phyloP scores from a whole-genome alignment of 257 asterid genomes.

The Handroanthus guayacan region DNA sequence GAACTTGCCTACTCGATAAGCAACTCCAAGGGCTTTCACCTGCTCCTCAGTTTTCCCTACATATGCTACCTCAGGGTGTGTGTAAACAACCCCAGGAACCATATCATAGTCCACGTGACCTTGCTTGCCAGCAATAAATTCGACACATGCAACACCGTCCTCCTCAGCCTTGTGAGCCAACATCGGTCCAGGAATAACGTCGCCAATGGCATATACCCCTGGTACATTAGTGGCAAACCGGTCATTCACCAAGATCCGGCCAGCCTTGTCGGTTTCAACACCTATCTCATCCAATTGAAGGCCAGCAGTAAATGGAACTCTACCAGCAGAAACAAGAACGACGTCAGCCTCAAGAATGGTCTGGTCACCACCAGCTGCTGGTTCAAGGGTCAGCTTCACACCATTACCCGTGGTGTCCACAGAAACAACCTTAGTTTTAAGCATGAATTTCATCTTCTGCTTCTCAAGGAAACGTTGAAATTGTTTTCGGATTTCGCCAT shows the following conservation, averaged over 20 bases:
- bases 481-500: conserved; percentile 85
- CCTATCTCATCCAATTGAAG: conserved; percentile 84
- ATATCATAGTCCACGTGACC: conserved; percentile 95
- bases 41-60: conserved; percentile 99
- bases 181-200: conserved; percentile 98
- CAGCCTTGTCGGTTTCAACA: conserved; percentile 81
- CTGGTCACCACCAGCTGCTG: conserved; percentile 90
- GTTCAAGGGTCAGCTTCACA: conserved; percentile 87
- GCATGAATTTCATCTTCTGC: conserved; percentile 96
- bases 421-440: conserved; percentile 92
- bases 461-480: conserved; percentile 93
- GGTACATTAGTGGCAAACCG: conserved; percentile 71
- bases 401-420: conserved; percentile 74
- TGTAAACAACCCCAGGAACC: conserved; percentile 95
- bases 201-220: conserved; percentile 90
- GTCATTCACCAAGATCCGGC: conserved; percentile 77
- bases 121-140: conserved; percentile 84
- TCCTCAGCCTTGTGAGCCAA: conserved; percentile 99
- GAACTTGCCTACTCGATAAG: conserved; percentile 87
- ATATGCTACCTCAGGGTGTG: conserved; percentile 95
- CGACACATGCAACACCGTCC: conserved; percentile 97
- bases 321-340: conserved; percentile 94
- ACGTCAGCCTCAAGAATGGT: conserved; percentile 86
- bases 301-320: conserved; percentile 89
- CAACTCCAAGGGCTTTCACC: conserved; percentile 80